A percentile compares a stretch with the other conserved stretches of the same genome.
phyloP scores from a whole-genome alignment of 257 asterid genomes.

The Datura wrightii region DNA sequence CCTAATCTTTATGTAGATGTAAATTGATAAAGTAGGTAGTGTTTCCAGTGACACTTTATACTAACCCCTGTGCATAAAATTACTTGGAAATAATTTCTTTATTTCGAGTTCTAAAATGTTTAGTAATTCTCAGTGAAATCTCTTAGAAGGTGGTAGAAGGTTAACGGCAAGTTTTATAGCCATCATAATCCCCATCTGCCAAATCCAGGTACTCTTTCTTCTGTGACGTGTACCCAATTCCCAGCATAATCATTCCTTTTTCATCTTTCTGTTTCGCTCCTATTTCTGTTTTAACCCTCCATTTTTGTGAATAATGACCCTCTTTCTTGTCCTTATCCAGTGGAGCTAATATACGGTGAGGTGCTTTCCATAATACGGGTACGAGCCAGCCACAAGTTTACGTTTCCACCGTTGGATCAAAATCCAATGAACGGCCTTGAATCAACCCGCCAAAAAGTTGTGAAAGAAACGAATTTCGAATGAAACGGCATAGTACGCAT shows the following conservation, averaged over 20 bases:
- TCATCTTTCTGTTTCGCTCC: background rate
- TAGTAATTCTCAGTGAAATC: background rate
- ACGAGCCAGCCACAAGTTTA: background rate
- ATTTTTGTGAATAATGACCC: background rate
- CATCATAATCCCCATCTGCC: background rate
- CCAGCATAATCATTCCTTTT: constrained; percentile 17
- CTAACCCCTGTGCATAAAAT: background rate
- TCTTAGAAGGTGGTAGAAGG: background rate
- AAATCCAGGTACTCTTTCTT: constrained; percentile 9
- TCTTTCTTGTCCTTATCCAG: constrained; percentile 26
- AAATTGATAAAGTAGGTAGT: constrained; percentile 33
- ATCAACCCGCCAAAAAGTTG: background rate
- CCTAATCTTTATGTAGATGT: constrained; percentile 35
- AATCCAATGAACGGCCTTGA: background rate
- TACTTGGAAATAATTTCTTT: background rate
- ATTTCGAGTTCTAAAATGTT: background rate
- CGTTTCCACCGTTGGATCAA: constrained; percentile 4
- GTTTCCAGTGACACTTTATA: background rate
- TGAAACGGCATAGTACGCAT: background rate
- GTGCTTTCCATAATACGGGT: background rate
- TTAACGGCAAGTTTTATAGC: too few species aligned
- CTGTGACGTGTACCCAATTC: background rate
- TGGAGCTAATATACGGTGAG: background rate
- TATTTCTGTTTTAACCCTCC: constrained; percentile 8
- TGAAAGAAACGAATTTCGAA: background rate